Base-by-base conservation (phyloP, 768 basidiomycete genomes). In the Roridomyces roridus region DNA sequence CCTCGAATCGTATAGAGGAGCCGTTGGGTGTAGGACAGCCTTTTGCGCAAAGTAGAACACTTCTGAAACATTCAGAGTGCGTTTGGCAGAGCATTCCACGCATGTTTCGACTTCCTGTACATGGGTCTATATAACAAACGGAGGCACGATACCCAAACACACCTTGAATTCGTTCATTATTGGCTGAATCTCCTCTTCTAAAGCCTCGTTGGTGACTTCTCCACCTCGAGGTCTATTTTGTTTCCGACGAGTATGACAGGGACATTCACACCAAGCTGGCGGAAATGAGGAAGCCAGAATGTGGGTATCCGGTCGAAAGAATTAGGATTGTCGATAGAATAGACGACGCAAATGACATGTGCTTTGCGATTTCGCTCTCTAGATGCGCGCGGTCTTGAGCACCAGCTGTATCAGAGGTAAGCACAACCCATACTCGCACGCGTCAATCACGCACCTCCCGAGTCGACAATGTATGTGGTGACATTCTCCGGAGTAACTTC, bases 111-210 rank as follows among this genome's bases (percentile, higher is more conserved):
- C 96, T 84, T 98, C 96, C 96, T 98, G 63, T 36, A 55, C 5
- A 44, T 48, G 20, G 54, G 51, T 43, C n/a, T 53, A 60, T 20
- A 42, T 45, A 45, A 49, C 40, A 56, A 31, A 49, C 35, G 42
- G 47, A 51, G 60, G 47, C 21, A 29, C 39, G 35, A 48, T 3
- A 11, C 43, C 20, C 11, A 4, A 21, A 66, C 74, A 51, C 67
- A 88, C 95, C 85, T 99, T 99, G 86, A 96, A 99, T 73, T 98
- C 96, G 63, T 90, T 88, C 96, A 98, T 99, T 51, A 99, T 94
- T 26, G 96, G 96, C 52, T 91, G 73, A 62, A 98, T 96, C 73
- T 98, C 96, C 59, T 91, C 94, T 72, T 96, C 94, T 57, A 99
- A 74, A 3, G 91, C 93, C 68, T 96, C 88, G 66, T 97, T 96